Conservation (phyloP, 345 rosid genomes). For the Crucihimalaya himalaica region DNA sequence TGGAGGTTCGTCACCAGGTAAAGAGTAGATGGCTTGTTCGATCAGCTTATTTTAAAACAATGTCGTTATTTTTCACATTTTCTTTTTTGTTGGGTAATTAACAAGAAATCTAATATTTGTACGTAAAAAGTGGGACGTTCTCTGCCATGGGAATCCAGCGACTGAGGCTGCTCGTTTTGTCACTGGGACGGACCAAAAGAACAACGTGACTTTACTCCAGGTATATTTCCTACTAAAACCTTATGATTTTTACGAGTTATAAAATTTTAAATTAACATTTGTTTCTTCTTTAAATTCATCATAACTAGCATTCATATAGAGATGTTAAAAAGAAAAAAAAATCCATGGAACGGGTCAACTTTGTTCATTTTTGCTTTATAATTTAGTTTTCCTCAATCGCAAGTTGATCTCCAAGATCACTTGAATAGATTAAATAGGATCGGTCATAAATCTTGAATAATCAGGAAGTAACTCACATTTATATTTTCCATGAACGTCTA, state of each 20-base stretch:
- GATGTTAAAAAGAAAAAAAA: neutral
- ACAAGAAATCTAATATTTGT: conserved; percentile 1
- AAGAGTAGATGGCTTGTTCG: neutral
- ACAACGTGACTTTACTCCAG: conserved; percentile 50
- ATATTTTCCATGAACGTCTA: neutral
- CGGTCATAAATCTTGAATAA: neutral
- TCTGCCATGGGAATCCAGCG: conserved; percentile 51
- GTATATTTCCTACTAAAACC: conserved; percentile 42
- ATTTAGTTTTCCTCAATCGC: too few species aligned
- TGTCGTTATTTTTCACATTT: neutral
- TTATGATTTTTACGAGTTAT: neutral
- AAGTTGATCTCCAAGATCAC: too few species aligned
- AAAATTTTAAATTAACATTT: neutral
- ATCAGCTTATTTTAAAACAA: neutral
- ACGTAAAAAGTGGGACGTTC: conserved; percentile 74
- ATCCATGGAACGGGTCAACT: too few species aligned
- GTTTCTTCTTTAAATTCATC: neutral
- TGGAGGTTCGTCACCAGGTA: conserved; percentile 55
- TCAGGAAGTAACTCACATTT: neutral
- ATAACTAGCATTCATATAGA: neutral
- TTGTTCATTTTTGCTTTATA: too few species aligned
- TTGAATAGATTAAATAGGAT: too few species aligned
- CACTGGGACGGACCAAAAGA: conserved; percentile 50
- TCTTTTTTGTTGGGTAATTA: neutral
- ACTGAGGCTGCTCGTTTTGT: conserved; percentile 51